Percentiles rank a stretch among this genome's conserved stretches.
These are phyloP conservation scores for Trichothecium sympodiale DNA, from an alignment of 2,329 filamentous ascomycete species.

Conservation along the genomic window DNA sequence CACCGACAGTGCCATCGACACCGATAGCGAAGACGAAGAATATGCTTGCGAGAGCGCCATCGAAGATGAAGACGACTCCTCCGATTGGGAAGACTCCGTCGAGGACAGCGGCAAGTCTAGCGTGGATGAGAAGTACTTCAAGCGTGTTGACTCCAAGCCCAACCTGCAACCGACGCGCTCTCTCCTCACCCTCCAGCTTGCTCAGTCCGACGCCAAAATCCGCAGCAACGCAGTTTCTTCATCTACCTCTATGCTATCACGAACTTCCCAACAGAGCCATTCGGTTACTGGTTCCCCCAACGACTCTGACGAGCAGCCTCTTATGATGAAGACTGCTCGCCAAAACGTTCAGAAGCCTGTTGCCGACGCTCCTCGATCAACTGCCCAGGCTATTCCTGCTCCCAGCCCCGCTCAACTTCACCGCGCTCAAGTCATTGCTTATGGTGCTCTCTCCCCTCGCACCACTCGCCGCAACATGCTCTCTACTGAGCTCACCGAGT, in stretches of 20 bases:
- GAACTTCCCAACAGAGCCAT: constrained; percentile 42
- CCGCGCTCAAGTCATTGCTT: constrained; percentile 51
- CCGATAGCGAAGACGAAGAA: constrained; percentile 48
- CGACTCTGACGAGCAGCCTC: constrained; percentile 50
- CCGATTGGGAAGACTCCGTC: constrained; percentile 55
- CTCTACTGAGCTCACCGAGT: constrained; percentile 86
- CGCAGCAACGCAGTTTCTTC: constrained; percentile 52
- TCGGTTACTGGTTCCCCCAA: constrained; percentile 36
- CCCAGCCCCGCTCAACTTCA: constrained; percentile 23
- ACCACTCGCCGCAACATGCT: constrained; percentile 95
- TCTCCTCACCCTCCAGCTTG: constrained; percentile 80
- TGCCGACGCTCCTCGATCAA: constrained; percentile 54
- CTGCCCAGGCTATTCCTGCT: constrained; percentile 67
- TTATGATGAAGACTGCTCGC: constrained; percentile 52
- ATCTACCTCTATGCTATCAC: constrained; percentile 52
- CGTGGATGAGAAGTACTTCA: constrained; percentile 74
- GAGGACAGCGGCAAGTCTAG: constrained; percentile 77
- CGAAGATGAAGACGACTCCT: constrained; percentile 55
- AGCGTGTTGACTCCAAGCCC: constrained; percentile 78
- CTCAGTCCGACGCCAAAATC: constrained; percentile 55
- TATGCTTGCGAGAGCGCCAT: constrained; percentile 78
- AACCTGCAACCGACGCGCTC: constrained; percentile 80
- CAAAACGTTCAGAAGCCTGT: constrained; percentile 39
- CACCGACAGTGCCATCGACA: constrained; percentile 40
- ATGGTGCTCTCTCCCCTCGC: constrained; percentile 74